These are phyloP conservation scores for Phytophthora pseudosyringae DNA, from an alignment of 352 stramenopile species.

Conservation along the genomic window DNA sequence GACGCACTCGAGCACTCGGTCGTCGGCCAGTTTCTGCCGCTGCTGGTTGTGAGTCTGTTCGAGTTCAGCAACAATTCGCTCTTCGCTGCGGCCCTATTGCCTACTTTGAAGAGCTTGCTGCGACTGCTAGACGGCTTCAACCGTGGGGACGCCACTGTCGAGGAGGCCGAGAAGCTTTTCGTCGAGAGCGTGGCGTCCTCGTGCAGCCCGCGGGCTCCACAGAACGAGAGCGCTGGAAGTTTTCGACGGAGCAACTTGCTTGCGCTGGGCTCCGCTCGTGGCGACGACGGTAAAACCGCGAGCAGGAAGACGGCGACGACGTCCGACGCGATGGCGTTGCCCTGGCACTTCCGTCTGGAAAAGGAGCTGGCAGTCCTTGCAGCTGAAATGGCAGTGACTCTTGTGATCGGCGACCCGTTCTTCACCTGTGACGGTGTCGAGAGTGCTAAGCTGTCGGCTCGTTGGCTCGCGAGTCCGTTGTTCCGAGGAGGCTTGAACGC, in stretches of 20 bases:
- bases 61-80: conserved; percentile 63
- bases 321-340: conserved; percentile 42
- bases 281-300: conserved; percentile 9
- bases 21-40: conserved; percentile 60
- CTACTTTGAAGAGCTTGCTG: conserved; percentile 51
- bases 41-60: conserved; percentile 59
- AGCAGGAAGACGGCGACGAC: conserved; percentile 16
- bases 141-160: conserved; percentile 14
- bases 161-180: conserved; percentile 36
- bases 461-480: conserved; percentile 39
- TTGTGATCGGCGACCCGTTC: conserved; percentile 49
- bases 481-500: conserved; percentile 40
- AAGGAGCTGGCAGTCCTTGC: conserved; percentile 66
- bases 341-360: conserved; percentile 66
- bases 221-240: conserved; percentile 17
- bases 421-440: conserved; percentile 22
- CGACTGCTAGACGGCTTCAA: conserved; percentile 60
- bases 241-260: conserved; percentile 26
- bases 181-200: conserved; percentile 29
- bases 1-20: conserved; percentile 49
- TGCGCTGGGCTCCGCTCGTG: background rate
- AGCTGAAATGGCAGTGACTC: conserved; percentile 61
- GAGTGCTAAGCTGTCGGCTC: conserved; percentile 7
- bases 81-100: conserved; percentile 58
- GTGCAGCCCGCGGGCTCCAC: background rate